Evolutionary conservation across 2,329 filamentous ascomycete genomes (phyloP), one percentile per base, ranked within the genome.

Genomic region (Penicillium psychrosexuale): DNA sequence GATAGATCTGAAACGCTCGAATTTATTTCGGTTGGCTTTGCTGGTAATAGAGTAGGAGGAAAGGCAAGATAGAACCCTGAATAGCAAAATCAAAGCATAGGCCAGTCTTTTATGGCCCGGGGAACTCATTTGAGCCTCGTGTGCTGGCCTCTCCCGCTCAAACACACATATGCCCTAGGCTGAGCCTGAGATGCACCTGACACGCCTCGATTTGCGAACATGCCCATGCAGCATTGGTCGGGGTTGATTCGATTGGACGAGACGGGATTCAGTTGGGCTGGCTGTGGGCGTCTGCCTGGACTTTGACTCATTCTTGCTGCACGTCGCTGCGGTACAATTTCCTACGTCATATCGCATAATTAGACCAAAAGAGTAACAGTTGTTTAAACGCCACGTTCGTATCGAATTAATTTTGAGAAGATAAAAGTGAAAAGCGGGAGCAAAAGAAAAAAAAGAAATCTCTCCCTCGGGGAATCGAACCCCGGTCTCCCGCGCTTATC

Each of bases 381-480:
- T 15, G 7, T 4, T 9, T 24, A 9, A 3, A 9, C 17, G 36
- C 36, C 24, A 24, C 7, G 15, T 24, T 3, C 4, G 17, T 5
- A 11, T 33, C 2, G 11, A 9, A 22, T 15, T 11, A 6, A 39
- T 24, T 3, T 24, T 8, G 13, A 8, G 4, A 19, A 19, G 19
- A 19, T 19, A 19, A 39, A 8, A 8, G 12, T 31, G 7, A 17
- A 24, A 17, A 31, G 19, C 13, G 31, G 27, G 19, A 19, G 19
- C 19, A 43, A 24, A 17, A 13, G 15, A n/a, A 28, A 34, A 28
- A 60, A 63, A 63, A 60, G 50, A 45, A 50, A 59, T 43, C 63
- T 66, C 62, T 67, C 64, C 62, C 64, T 68, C 64, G 66, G 66
- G 66, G 64, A 69, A 67, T 69, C 64, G 67, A 69, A 69, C 66